phyloP scores from a whole-genome alignment of 225 moss, liverwort and hornwort species.

The Lunularia cruciata region DNA sequence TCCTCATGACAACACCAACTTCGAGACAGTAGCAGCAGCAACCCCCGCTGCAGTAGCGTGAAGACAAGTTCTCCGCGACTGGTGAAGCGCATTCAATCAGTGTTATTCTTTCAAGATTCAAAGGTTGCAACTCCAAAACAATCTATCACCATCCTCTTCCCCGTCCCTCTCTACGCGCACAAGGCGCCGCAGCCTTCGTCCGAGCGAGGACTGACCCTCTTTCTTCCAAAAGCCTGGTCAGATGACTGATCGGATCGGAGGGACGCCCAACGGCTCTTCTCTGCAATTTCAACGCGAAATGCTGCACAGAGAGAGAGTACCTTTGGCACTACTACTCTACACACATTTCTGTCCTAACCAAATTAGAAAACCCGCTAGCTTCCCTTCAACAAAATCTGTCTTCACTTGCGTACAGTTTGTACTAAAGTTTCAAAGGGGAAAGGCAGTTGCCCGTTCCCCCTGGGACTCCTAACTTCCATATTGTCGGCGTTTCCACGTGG shows the following conservation, averaged over 20 bases:
- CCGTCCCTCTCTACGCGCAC: neutral
- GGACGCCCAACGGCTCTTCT: conserved; percentile 27
- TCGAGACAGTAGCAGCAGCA: no score
- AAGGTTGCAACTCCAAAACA: no score
- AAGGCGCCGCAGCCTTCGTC: conserved; percentile 16
- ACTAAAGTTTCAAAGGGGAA: conserved; percentile 25
- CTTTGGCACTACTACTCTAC: neutral
- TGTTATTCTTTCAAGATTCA: no score
- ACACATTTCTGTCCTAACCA: neutral
- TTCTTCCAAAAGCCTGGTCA: neutral
- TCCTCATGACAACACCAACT: no score
- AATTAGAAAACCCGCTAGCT: neutral
- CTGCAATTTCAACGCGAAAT: neutral
- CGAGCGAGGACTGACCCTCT: neutral
- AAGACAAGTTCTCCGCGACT: no score
- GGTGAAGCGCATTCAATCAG: no score
- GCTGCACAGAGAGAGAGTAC: neutral
- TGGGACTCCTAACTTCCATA: neutral
- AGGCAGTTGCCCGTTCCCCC: conserved; percentile 36
- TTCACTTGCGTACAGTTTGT: neutral
- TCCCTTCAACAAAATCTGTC: neutral
- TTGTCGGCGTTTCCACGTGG: neutral
- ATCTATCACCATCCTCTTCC: neutral
- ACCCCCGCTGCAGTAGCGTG: no score
- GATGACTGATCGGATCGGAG: neutral